phyloP scores from a whole-genome alignment of 306 rosid genomes.

The Astragalus membranaceus region DNA sequence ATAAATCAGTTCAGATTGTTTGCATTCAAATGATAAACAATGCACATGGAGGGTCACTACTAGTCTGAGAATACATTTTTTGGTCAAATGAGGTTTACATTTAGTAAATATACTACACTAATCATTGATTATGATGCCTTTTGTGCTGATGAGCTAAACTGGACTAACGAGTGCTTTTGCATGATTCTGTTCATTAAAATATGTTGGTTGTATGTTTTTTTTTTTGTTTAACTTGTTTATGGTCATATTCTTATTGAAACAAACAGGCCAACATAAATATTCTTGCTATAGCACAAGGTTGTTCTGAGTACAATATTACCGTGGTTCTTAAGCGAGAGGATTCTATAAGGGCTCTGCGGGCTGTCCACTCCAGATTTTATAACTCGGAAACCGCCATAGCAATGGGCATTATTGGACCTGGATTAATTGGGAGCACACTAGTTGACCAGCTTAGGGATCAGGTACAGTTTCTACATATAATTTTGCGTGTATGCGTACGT shows the following conservation, averaged over 20 bases:
- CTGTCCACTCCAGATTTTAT: constrained; percentile 96
- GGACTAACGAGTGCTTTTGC: neutral
- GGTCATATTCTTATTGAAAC: constrained; percentile 28
- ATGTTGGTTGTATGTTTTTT: neutral
- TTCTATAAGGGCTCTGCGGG: constrained; percentile 84
- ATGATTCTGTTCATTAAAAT: neutral
- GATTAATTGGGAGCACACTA: constrained; percentile 85
- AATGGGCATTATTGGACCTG: constrained; percentile 96
- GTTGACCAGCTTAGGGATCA: constrained; percentile 95
- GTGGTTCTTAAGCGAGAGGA: constrained; percentile 87
- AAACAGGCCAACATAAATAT: constrained; percentile 90
- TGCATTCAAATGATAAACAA: too few species aligned
- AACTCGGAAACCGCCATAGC: constrained; percentile 85
- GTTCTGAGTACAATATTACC: constrained; percentile 88
- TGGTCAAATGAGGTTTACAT: too few species aligned
- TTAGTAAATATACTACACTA: too few species aligned
- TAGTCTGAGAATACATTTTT: too few species aligned
- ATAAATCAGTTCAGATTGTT: too few species aligned
- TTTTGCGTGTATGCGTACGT: too few species aligned
- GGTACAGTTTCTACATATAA: constrained; percentile 38
- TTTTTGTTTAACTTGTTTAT: constrained; percentile 5
- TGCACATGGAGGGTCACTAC: too few species aligned
- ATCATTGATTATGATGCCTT: neutral
- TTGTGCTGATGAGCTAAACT: neutral
- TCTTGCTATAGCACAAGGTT: constrained; percentile 99